phyloP scores from a whole-genome alignment of 805 yeast genomes.

The Torulaspora microellipsoides region DNA sequence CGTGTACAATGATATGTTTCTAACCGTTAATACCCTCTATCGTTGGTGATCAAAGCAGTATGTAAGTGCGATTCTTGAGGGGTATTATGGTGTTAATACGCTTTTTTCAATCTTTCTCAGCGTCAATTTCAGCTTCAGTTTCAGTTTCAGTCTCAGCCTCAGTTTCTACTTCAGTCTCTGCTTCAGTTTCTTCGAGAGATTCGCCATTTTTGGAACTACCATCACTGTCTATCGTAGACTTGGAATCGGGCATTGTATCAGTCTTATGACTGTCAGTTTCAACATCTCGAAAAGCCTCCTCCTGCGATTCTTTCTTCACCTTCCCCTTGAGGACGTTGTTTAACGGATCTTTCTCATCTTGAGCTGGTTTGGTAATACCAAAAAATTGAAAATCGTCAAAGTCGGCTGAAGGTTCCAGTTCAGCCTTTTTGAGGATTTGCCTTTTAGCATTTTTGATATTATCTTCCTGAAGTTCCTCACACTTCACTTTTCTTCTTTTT shows the following conservation, averaged over 20 bases:
- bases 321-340: background rate
- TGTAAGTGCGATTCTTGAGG: too few relatives aligned
- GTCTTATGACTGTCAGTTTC: conserved; percentile 3
- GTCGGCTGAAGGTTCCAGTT: conserved; percentile 10
- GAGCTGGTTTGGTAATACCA: conserved; percentile 16
- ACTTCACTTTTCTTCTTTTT: conserved; percentile 11
- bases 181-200: conserved; percentile 1
- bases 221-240: background rate
- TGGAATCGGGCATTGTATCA: conserved; percentile 1
- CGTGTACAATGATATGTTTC: background rate
- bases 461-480: background rate
- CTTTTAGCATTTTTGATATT: conserved; percentile 1
- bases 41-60: too few relatives aligned
- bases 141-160: conserved; percentile 12
- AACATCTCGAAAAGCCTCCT: background rate
- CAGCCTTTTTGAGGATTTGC: conserved; percentile 1
- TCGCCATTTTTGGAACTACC: background rate
- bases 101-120: conserved; percentile 1
- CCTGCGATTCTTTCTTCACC: conserved; percentile 5
- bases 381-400: conserved; percentile 22
- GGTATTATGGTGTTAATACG: too few relatives aligned
- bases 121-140: conserved; percentile 6
- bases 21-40: too few relatives aligned
- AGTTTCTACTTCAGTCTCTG: conserved; percentile 6
- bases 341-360: conserved; percentile 1